Conservation (phyloP, 2,329 filamentous ascomycete species). For the Xylogone sp. region DNA sequence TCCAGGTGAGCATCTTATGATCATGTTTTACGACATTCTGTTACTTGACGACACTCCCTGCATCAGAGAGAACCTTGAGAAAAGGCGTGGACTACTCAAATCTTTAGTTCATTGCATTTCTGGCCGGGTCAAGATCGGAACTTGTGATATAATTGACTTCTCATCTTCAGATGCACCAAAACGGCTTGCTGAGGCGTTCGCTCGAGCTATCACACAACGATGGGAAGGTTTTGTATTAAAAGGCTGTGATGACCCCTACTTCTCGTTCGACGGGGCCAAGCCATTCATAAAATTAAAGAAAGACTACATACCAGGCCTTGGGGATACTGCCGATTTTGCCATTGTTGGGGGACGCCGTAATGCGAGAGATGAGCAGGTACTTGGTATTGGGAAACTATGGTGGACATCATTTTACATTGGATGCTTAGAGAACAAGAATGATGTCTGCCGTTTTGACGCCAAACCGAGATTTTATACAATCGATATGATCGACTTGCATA, state of each 20-base stretch:
- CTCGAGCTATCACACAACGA: conserved; percentile 58
- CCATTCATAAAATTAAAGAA: conserved; percentile 76
- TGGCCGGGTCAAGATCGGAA: conserved; percentile 64
- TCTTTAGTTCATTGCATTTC: conserved; percentile 47
- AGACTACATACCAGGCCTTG: conserved; percentile 74
- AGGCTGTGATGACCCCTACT: conserved; percentile 71
- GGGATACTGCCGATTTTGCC: conserved; percentile 80
- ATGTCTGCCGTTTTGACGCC: no score
- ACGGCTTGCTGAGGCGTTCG: conserved; percentile 61
- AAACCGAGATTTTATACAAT: no score
- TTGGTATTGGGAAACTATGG: conserved; percentile 49
- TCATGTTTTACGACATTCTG: no score
- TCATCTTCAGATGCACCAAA: conserved; percentile 47
- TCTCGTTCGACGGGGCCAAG: conserved; percentile 44
- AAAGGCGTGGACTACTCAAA: conserved; percentile 50
- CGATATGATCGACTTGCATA: no score
- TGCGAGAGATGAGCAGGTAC: conserved; percentile 54
- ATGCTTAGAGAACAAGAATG: no score
- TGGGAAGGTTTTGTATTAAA: conserved; percentile 83
- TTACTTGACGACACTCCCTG: conserved; percentile 51
- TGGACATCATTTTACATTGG: no score
- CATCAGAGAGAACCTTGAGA: conserved; percentile 39
- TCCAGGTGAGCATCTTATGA: conserved; percentile 53
- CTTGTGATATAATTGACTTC: conserved; percentile 59
- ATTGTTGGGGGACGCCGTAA: conserved; percentile 74